phyloP scores from a whole-genome alignment of 2,329 filamentous ascomycete genomes.

The Cercospora berteroae region DNA sequence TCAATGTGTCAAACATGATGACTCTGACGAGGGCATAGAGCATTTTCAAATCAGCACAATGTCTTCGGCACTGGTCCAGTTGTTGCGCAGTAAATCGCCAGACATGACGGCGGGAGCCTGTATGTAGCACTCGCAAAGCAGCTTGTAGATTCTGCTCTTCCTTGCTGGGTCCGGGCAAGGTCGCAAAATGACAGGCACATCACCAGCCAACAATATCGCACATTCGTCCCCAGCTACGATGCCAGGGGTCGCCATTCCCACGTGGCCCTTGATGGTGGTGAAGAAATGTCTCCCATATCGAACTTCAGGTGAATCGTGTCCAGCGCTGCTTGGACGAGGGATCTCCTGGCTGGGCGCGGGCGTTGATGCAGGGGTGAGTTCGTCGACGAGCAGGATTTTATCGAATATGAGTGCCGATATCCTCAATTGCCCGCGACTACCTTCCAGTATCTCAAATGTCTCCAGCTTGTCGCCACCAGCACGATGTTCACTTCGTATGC shows the following conservation, averaged over 20 bases:
- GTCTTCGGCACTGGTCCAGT: constrained; percentile 27
- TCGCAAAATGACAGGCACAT: constrained; percentile 35
- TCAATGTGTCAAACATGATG: neutral
- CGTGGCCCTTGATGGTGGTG: constrained; percentile 27
- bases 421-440: constrained; percentile 22
- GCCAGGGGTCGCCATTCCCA: constrained; percentile 31
- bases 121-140: constrained; percentile 35
- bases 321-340: constrained; percentile 1
- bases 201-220: constrained; percentile 31
- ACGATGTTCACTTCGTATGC: constrained; percentile 29
- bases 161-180: constrained; percentile 15
- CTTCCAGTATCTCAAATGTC: constrained; percentile 31
- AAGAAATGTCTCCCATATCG: constrained; percentile 33
- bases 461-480: constrained; percentile 30
- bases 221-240: constrained; percentile 27
- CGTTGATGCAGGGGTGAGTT: constrained; percentile 29
- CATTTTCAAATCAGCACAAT: constrained; percentile 31
- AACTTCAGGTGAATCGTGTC: constrained; percentile 13
- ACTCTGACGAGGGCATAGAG: neutral
- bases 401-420: constrained; percentile 32
- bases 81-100: constrained; percentile 26
- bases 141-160: constrained; percentile 24
- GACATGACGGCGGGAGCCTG: constrained; percentile 29
- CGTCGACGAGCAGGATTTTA: constrained; percentile 25
- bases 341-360: constrained; percentile 21